Base-by-base conservation (phyloP, 176 grass and related monocot species). In the Avena eriantha region DNA sequence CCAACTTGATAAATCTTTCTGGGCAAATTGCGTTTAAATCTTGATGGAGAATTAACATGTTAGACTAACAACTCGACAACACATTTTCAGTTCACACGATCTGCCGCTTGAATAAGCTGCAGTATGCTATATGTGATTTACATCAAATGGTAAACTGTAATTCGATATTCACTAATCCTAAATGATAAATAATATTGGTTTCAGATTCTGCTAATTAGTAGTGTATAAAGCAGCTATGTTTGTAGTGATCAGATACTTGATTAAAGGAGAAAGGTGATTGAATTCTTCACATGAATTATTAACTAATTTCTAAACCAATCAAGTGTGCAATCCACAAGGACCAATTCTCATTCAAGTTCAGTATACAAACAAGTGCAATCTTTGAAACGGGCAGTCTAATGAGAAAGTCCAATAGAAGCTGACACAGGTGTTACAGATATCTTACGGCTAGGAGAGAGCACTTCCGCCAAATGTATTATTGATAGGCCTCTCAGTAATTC, bases 221-320 rank as follows among this genome's bases (percentile, higher is more conserved):
- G 39, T 7, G 39, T 41, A 61, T 24, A 10, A 61, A 63, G 22
- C 10, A 26, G 59, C 22, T 63, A 63, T 26, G 0, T 63, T 63
- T 63, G 10, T 63, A 63, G 23, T 63, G 59, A 63, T 63, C 59
- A 65, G 21, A 78, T 84, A 18, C 3, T 45, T 54, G 19, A 74
- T n/a, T 23, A 58, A 65, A 80, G 26, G 15, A 55, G 24, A 73
- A 83, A 51, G 8, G 4, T n/a, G 50, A 72, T 33, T 45, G 55
- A 35, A 24, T 82, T 21, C 22, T 55, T 67, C n/a, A 57, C 10
- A 63, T 23, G n/a, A 69, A 69, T 10, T 36, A 19, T 39, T 18
- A 69, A 1, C 66, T 18, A 36, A 69, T 36, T 69, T 36, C 31
- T 10, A 69, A 8, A 39, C 3, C 16, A 36, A 36, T 36, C 66